These are phyloP conservation scores for Claviceps paspali DNA, from an alignment of 2,329 filamentous ascomycete genomes.

Conservation along the genomic window DNA sequence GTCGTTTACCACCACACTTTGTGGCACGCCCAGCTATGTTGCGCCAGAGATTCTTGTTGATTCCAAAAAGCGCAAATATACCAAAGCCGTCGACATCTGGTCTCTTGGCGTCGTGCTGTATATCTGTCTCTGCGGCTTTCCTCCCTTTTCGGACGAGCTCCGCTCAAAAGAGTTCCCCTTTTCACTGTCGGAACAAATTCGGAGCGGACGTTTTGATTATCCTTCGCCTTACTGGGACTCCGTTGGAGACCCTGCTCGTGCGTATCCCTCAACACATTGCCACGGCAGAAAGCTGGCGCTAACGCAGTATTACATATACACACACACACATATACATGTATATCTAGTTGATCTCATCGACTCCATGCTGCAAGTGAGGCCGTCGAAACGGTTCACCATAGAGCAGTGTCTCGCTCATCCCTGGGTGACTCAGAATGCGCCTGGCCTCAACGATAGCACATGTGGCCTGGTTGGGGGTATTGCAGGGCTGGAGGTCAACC, in stretches of 20 bases:
- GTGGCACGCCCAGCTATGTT: slow-evolving; percentile 94
- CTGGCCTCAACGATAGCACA: slow-evolving; percentile 67
- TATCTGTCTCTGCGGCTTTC: slow-evolving; percentile 92
- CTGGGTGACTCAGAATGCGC: slow-evolving; percentile 55
- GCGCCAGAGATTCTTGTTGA: slow-evolving; percentile 89
- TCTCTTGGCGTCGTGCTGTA: slow-evolving; percentile 95
- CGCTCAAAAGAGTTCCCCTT: slow-evolving; percentile 71
- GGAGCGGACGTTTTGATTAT: slow-evolving; percentile 78
- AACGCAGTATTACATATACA: not conserved
- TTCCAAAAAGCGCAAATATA: slow-evolving; percentile 71
- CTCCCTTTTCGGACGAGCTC: slow-evolving; percentile 91
- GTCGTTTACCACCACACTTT: slow-evolving; percentile 91
- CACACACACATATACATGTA: slow-evolving; percentile 5
- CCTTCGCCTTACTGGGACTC: slow-evolving; percentile 79
- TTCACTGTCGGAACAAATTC: slow-evolving; percentile 78
- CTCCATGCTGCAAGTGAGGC: slow-evolving; percentile 80
- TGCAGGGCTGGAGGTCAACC: slow-evolving; percentile 65
- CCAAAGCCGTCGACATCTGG: slow-evolving; percentile 91
- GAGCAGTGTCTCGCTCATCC: slow-evolving; percentile 85
- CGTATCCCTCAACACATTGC: slow-evolving; percentile 14
- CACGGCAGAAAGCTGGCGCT: too few relatives aligned
- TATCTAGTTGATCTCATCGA: slow-evolving; percentile 70
- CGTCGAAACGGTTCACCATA: slow-evolving; percentile 68
- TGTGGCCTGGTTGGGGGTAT: slow-evolving; percentile 85
- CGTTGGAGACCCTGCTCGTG: slow-evolving; percentile 51